Conservation (phyloP, 2,329 filamentous ascomycete genomes). For the Elsinoe arachidis region DNA sequence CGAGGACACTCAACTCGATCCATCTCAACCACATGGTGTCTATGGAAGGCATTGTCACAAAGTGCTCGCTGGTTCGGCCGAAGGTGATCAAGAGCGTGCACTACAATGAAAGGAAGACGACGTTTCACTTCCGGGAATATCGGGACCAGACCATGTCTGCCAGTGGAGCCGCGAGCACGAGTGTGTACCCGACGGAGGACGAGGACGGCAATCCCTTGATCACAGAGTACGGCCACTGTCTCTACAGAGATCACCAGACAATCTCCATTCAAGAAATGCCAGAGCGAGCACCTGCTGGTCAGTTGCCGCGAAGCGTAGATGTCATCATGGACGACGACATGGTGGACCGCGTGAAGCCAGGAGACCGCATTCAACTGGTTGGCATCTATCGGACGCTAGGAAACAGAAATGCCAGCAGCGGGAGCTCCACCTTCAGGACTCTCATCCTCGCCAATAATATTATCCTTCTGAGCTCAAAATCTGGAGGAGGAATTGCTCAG, state of each 20-base stretch:
- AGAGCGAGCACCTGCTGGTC: conserved; percentile 86
- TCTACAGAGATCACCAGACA: conserved; percentile 92
- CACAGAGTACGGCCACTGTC: conserved; percentile 93
- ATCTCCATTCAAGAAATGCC: conserved; percentile 99
- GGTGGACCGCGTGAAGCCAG: conserved; percentile 89
- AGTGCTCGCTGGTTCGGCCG: conserved; percentile 87
- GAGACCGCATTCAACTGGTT: conserved; percentile 93
- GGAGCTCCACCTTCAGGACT: conserved; percentile 90
- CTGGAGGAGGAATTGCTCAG: conserved; percentile 85
- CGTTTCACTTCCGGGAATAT: conserved; percentile 85
- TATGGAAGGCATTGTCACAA: conserved; percentile 92
- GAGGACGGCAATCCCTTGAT: conserved; percentile 84
- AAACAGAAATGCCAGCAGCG: conserved; percentile 84
- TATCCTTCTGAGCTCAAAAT: conserved; percentile 89
- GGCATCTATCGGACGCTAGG: conserved; percentile 90
- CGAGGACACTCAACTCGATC: conserved; percentile 77
- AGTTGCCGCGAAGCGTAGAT: conserved; percentile 89
- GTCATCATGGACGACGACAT: conserved; percentile 95
- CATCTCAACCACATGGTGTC: conserved; percentile 97
- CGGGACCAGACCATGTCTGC: conserved; percentile 93
- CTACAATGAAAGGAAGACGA: conserved; percentile 78
- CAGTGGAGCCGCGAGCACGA: conserved; percentile 76
- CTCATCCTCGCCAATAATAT: conserved; percentile 90
- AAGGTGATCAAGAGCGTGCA: conserved; percentile 99
- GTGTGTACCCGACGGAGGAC: conserved; percentile 89